Base-by-base conservation (phyloP, 371 early-diverging fungal genomes). In the Amoeboaphelidium occidentale region DNA sequence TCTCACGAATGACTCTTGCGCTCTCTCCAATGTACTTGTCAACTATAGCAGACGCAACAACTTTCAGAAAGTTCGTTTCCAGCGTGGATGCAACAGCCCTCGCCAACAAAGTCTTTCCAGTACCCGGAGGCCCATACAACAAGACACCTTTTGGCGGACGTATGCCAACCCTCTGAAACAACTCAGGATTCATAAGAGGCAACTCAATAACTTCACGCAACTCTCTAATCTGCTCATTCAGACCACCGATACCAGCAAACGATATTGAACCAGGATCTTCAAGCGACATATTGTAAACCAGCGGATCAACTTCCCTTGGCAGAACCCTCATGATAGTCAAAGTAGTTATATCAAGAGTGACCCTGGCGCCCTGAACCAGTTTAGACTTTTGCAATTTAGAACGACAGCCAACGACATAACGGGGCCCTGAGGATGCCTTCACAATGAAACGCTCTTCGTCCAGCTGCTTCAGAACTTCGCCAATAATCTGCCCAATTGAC, bases 1-100 rank as follows among this genome's bases (percentile, higher is more conserved):
- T 97, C 67, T 97, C 97, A 52, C 98, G 73, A 49, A 97, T 81
- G 52, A 98, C 69, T 55, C 97, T 70, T 44, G 92, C 89, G 63
- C 85, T 84, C 66, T 98, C 99, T 56, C 98, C 97, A 64, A 97
- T 96, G 64, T 97, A 97, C 67, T 97, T 97, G 69, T 97, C 97
- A n/a, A 97, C 96, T 58, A 97, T 87, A 3, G 97, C 93, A 63
- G 83, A 82, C 22, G 86, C 82, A 0, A 97, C 94, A 0, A 98
- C 90, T 60, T 94, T 93, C 27, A 98, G 63, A 60, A 98, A 98
- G 58, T 89, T 93, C 53, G 85, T 90, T 60, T 94, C 92, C 43
- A 97, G 62, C 10, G 91, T 90, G 51, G 83, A 81, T 12, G 99
- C 99, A 2, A 98, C 94, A 1, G 97, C 98, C 55, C 96, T 74